Conservation (phyloP, 1,139 yeast genomes). For the Suhomyces wounanorum region DNA sequence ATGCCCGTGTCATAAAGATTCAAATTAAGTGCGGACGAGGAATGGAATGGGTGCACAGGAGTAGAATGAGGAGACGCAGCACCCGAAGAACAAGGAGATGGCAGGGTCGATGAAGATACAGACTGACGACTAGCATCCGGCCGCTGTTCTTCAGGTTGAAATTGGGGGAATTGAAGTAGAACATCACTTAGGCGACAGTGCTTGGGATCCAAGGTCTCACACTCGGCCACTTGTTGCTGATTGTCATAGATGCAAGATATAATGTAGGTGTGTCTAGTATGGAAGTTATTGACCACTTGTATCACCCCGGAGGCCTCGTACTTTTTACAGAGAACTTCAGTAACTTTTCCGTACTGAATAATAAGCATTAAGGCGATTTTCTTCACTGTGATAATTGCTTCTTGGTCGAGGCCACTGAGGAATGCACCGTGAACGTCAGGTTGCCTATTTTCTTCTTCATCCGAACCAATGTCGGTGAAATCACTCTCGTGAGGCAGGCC, state of each 20-base stretch:
- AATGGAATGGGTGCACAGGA: constrained; percentile 11
- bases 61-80: constrained; percentile 13
- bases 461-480: constrained; percentile 17
- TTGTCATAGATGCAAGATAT: constrained; percentile 31
- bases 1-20: constrained; percentile 13
- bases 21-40: constrained; percentile 11
- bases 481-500: constrained; percentile 16
- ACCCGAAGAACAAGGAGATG: constrained; percentile 10
- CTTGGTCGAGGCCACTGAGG: constrained; percentile 50
- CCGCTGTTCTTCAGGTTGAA: neutral
- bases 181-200: constrained; percentile 28
- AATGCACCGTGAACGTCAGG: constrained; percentile 53
- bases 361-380: constrained; percentile 49
- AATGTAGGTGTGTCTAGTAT: constrained; percentile 26
- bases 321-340: constrained; percentile 58
- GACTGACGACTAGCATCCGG: neutral
- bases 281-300: constrained; percentile 41
- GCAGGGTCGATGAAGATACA: constrained; percentile 6
- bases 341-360: constrained; percentile 47
- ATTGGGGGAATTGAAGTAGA: constrained; percentile 30
- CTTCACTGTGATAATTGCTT: constrained; percentile 44
- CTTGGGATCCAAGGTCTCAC: constrained; percentile 21
- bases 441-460: constrained; percentile 37
- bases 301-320: constrained; percentile 49
- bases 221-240: constrained; percentile 20